Evolutionary conservation across 257 asterid species (phyloP).

Genomic region (Parsonsia alboflavescens): DNA sequence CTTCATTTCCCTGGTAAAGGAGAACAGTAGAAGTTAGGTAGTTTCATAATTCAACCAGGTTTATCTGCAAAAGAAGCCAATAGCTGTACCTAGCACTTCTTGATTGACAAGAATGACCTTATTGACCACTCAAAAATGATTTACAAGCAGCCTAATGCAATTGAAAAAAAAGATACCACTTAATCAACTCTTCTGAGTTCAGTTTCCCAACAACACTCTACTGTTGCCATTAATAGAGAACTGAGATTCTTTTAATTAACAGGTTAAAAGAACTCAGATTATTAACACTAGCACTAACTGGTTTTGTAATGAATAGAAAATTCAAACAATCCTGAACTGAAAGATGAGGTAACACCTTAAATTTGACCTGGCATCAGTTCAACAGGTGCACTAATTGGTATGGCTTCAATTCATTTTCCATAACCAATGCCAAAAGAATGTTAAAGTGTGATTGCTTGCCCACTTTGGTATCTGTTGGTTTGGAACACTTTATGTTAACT

Average conservation of each 20-base stretch:
- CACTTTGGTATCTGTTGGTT: background rate
- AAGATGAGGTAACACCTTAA: background rate
- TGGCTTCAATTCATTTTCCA: background rate
- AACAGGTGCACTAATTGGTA: background rate
- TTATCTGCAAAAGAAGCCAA: background rate
- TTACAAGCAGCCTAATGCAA: slow-evolving; percentile 1
- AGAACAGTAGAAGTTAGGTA: slow-evolving; percentile 9
- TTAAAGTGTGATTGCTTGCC: background rate
- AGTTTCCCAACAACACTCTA: background rate
- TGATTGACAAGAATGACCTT: background rate
- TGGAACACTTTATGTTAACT: background rate
- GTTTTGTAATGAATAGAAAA: background rate
- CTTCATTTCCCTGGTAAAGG: slow-evolving; percentile 88
- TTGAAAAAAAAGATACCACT: background rate
- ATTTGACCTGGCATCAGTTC: background rate
- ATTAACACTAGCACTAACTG: too few species aligned
- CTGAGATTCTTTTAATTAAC: background rate
- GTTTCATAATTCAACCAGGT: background rate
- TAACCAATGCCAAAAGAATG: background rate
- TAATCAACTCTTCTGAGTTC: background rate
- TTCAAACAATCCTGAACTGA: background rate
- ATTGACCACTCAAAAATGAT: background rate
- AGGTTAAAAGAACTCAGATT: too few species aligned
- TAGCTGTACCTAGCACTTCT: background rate
- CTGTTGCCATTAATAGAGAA: background rate